Percentiles rank a stretch among this genome's conserved stretches.
Evolutionary conservation across 495 filamentous ascomycete species (phyloP).

Genomic region (Aspergillus incahuasiensis): DNA sequence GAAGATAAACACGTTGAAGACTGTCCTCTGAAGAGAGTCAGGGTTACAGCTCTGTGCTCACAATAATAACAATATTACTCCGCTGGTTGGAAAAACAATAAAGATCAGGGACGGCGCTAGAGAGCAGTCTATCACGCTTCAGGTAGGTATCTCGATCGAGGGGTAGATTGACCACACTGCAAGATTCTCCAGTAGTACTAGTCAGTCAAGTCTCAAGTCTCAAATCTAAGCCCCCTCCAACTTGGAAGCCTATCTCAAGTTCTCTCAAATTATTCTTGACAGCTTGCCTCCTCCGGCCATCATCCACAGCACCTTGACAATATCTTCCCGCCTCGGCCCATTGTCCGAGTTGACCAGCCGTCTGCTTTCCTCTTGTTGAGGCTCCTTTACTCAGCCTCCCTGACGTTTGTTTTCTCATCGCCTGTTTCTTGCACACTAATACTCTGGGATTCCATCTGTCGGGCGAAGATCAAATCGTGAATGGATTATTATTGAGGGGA

Average conservation of each 20-base stretch:
- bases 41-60: not conserved
- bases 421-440: not conserved
- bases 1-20: no score
- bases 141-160: slow-evolving; percentile 15
- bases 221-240: slow-evolving; percentile 10
- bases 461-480: not conserved
- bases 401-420: not conserved
- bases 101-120: slow-evolving; percentile 5
- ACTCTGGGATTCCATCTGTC: not conserved
- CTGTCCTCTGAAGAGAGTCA: no score
- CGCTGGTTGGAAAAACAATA: not conserved
- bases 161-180: slow-evolving; percentile 8
- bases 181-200: no score
- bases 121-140: slow-evolving; percentile 15
- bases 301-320: slow-evolving; percentile 14
- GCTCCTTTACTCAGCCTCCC: slow-evolving; percentile 6
- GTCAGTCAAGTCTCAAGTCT: not conserved
- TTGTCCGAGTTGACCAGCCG: slow-evolving; percentile 8
- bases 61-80: no score
- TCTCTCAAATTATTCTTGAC: not conserved
- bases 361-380: slow-evolving; percentile 9
- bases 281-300: slow-evolving; percentile 20
- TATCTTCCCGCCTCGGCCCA: slow-evolving; percentile 19
- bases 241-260: no score
- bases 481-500: slow-evolving; percentile 3